phyloP scores from a whole-genome alignment of 805 yeast genomes.

The Yamadazyma insecticola region DNA sequence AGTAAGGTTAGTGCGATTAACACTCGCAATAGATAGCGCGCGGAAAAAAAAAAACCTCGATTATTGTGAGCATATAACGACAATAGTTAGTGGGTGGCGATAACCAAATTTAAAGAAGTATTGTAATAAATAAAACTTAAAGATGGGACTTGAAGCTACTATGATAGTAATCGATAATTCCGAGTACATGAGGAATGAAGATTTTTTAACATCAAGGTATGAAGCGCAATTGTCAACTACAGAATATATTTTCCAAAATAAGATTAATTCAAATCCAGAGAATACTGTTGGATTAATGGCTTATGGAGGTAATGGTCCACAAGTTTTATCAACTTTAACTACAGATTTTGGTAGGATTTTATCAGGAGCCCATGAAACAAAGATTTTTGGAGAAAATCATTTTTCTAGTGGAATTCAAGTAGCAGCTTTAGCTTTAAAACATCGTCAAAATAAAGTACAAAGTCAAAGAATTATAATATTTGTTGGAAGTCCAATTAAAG shows the following conservation, averaged over 20 bases:
- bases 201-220: conserved; percentile 79
- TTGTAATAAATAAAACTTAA: conserved; percentile 10
- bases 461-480: conserved; percentile 86
- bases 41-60: conserved; percentile 1
- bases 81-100: conserved; percentile 7
- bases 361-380: conserved; percentile 76
- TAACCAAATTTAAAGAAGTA: neutral
- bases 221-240: conserved; percentile 92
- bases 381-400: conserved; percentile 62
- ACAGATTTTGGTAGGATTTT: conserved; percentile 81
- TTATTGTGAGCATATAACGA: neutral
- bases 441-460: conserved; percentile 91
- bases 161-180: conserved; percentile 95
- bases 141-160: conserved; percentile 93
- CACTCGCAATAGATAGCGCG: conserved; percentile 1
- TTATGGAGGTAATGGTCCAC: conserved; percentile 79
- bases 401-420: conserved; percentile 85
- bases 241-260: conserved; percentile 78
- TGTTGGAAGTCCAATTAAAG: conserved; percentile 81
- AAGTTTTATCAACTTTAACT: conserved; percentile 85
- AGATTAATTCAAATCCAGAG: conserved; percentile 87
- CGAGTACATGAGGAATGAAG: conserved; percentile 95
- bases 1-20: no score
- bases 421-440: conserved; percentile 86
- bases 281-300: conserved; percentile 89